Percentiles rank a stretch among this genome's conserved stretches.
phyloP scores from a whole-genome alignment of 2,329 filamentous ascomycete genomes.

The Didymella glomerata region DNA sequence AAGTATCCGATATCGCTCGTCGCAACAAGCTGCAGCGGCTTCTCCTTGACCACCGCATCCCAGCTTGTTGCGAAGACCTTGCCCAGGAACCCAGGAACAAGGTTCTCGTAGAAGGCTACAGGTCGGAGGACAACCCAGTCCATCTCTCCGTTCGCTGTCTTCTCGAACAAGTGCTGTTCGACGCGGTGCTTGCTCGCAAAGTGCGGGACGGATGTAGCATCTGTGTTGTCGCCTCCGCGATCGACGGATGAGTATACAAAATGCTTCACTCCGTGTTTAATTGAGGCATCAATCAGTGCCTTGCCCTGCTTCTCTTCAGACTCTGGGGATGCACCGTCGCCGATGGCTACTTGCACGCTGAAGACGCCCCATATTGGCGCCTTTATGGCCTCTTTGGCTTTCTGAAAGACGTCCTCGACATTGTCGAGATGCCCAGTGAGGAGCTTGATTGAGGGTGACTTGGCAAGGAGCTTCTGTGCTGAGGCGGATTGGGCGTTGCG shows the following conservation, averaged over 20 bases:
- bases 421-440: conserved; percentile 65
- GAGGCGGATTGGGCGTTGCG: conserved; percentile 59
- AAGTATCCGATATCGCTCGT: conserved; percentile 60
- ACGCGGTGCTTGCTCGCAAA: conserved; percentile 68
- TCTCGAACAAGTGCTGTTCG: conserved; percentile 64
- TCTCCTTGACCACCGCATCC: conserved; percentile 40
- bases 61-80: conserved; percentile 55
- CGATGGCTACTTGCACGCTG: conserved; percentile 40
- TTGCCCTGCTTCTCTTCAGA: conserved; percentile 51
- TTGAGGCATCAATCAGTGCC: conserved; percentile 46
- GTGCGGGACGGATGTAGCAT: conserved; percentile 66
- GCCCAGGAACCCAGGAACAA: conserved; percentile 55
- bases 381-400: conserved; percentile 48
- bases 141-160: conserved; percentile 54
- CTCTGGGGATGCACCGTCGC: conserved; percentile 18
- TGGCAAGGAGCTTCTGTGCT: conserved; percentile 58
- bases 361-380: conserved; percentile 45
- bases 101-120: conserved; percentile 68
- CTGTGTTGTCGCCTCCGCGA: conserved; percentile 51
- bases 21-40: conserved; percentile 48
- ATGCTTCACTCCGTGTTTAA: conserved; percentile 43
- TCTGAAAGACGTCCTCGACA: conserved; percentile 59
- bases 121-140: conserved; percentile 68
- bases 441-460: conserved; percentile 60
- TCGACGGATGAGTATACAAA: conserved; percentile 53